phyloP scores from a whole-genome alignment of 2,329 filamentous ascomycete genomes.

The Penicillium sp. region DNA sequence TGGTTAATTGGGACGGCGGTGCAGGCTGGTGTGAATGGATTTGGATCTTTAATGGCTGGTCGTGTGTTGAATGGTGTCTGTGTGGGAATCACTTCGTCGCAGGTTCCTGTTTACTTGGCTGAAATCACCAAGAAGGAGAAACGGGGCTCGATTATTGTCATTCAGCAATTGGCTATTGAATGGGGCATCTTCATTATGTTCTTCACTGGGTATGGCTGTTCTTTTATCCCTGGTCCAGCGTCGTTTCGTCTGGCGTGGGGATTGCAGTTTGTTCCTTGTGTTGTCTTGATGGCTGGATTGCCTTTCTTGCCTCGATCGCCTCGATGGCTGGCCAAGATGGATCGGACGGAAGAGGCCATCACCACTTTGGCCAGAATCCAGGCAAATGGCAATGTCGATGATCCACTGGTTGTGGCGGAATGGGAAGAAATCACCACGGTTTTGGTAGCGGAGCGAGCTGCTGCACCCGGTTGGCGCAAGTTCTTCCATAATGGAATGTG shows the following conservation, averaged over 20 bases:
- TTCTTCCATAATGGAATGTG: constrained; percentile 62
- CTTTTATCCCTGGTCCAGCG: neutral
- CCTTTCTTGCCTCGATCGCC: constrained; percentile 1
- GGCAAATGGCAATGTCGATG: constrained; percentile 57
- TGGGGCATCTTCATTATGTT: constrained; percentile 65
- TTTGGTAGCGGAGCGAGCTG: constrained; percentile 61
- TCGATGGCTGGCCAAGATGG: neutral
- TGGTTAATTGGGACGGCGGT: neutral
- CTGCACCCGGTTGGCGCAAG: too few species aligned
- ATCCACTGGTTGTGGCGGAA: constrained; percentile 60
- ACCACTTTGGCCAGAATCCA: constrained; percentile 49
- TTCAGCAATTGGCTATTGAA: constrained; percentile 69
- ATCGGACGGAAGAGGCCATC: neutral
- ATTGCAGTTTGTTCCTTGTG: neutral
- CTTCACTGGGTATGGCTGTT: constrained; percentile 26
- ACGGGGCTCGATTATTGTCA: constrained; percentile 58
- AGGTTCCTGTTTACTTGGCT: constrained; percentile 64
- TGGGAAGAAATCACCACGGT: constrained; percentile 65
- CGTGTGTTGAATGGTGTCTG: constrained; percentile 65
- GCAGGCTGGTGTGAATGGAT: constrained; percentile 30
- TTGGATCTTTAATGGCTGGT: constrained; percentile 48
- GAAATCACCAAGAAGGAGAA: constrained; percentile 56
- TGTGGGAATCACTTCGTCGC: constrained; percentile 65
- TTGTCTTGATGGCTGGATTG: neutral
- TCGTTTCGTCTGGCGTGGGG: neutral